These are phyloP conservation scores for Metarhizium anisopliae DNA, from an alignment of 2,329 filamentous ascomycete species.

Conservation along the genomic window DNA sequence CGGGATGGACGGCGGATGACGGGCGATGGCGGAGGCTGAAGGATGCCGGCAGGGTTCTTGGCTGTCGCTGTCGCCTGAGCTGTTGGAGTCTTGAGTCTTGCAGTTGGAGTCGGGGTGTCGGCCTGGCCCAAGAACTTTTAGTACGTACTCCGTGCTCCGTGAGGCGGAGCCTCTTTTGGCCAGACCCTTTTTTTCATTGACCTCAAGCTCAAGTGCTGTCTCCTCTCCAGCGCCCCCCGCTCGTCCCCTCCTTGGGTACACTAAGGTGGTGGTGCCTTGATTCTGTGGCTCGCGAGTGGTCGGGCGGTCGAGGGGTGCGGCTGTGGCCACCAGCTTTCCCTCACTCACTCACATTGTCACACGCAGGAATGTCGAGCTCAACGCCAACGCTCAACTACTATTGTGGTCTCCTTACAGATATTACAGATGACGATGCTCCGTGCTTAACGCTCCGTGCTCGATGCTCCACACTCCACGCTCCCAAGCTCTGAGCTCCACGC, in stretches of 20 bases:
- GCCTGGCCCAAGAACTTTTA: too few species aligned
- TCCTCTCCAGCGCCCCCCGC: not conserved
- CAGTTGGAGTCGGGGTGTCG: too few species aligned
- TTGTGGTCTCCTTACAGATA: too few species aligned
- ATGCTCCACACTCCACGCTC: not conserved
- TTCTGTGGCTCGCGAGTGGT: not conserved
- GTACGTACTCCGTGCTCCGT: not conserved
- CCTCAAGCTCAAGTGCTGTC: not conserved
- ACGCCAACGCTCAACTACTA: too few species aligned
- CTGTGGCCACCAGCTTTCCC: not conserved
- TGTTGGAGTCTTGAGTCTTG: not conserved
- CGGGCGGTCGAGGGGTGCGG: not conserved
- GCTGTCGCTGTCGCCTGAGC: not conserved
- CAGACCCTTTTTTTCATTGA: not conserved
- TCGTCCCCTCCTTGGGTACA: not conserved
- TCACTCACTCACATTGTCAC: not conserved
- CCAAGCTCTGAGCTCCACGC: not conserved
- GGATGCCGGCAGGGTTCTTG: not conserved
- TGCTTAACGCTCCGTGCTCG: too few species aligned
- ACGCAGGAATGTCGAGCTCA: not conserved
- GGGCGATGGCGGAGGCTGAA: not conserved
- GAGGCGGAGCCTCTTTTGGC: constrained; percentile 1
- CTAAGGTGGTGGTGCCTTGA: not conserved
- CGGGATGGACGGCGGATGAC: not conserved
- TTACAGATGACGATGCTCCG: too few species aligned